Evolutionary conservation across 805 yeast genomes (phyloP).

Genomic region (Candida hispaniensis): DNA sequence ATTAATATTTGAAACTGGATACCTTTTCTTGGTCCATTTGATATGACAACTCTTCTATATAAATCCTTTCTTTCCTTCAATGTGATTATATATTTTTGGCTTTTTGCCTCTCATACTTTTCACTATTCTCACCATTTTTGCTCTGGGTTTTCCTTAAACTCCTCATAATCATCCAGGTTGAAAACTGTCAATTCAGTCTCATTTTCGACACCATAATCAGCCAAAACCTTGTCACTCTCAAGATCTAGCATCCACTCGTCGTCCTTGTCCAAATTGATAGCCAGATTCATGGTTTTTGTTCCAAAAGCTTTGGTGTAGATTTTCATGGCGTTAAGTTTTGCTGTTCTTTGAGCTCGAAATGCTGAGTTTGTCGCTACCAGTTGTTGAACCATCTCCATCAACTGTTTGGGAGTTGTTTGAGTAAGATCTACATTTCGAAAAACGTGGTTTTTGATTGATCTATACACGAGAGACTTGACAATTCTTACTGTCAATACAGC

Average conservation of each 20-base stretch:
- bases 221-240: slow-evolving; percentile 34
- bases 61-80: no score
- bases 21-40: no score
- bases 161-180: slow-evolving; percentile 53
- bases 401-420: slow-evolving; percentile 50
- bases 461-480: slow-evolving; percentile 70
- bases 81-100: no score
- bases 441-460: slow-evolving; percentile 24
- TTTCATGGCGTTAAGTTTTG: slow-evolving; percentile 56
- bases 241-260: slow-evolving; percentile 60
- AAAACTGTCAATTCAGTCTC: slow-evolving; percentile 89
- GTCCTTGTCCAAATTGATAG: slow-evolving; percentile 78
- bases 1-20: no score
- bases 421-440: slow-evolving; percentile 63
- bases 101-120: no score
- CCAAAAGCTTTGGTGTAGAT: slow-evolving; percentile 93
- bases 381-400: slow-evolving; percentile 42
- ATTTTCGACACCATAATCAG: slow-evolving; percentile 54
- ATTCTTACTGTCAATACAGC: slow-evolving; percentile 74
- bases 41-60: no score
- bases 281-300: slow-evolving; percentile 83
- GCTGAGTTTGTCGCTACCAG: slow-evolving; percentile 49
- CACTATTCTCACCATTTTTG: slow-evolving; percentile 98
- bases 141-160: slow-evolving; percentile 69
- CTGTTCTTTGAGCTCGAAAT: slow-evolving; percentile 72